A percentile compares a stretch with the other conserved stretches of the same genome.
phyloP scores from a whole-genome alignment of 2,329 filamentous ascomycete species.

The Beauveria scarabaeidicola region DNA sequence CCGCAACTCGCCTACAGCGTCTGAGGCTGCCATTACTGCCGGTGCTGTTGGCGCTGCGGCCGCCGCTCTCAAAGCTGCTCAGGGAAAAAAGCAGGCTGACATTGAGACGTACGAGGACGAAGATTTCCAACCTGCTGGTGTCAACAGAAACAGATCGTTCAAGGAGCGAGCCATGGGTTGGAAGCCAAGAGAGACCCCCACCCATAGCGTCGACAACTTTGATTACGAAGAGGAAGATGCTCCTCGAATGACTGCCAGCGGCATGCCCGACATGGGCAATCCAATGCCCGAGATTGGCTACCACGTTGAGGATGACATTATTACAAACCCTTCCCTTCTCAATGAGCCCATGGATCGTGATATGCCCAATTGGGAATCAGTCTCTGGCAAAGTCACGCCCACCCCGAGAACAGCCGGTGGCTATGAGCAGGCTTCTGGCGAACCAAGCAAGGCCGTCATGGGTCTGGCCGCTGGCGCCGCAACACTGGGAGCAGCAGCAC shows the following conservation, averaged over 20 bases:
- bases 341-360: constrained; percentile 56
- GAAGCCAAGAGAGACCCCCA: constrained; percentile 45
- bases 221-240: constrained; percentile 36
- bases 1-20: constrained; percentile 45
- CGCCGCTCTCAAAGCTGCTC: constrained; percentile 41
- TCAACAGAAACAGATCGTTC: constrained; percentile 54
- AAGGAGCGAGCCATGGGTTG: constrained; percentile 54
- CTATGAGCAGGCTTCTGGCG: constrained; percentile 18
- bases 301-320: constrained; percentile 52
- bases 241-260: constrained; percentile 57
- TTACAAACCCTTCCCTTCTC: constrained; percentile 78
- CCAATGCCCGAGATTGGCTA: constrained; percentile 74
- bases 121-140: constrained; percentile 40
- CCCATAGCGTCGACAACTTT: constrained; percentile 51
- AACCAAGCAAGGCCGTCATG: constrained; percentile 29
- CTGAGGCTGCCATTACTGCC: constrained; percentile 49
- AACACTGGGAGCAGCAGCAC: constrained; percentile 40
- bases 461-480: constrained; percentile 47
- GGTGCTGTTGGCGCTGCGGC: constrained; percentile 47
- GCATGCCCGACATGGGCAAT: constrained; percentile 58
- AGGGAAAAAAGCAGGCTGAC: constrained; percentile 35
- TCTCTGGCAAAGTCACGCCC: constrained; percentile 49
- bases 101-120: constrained; percentile 26
- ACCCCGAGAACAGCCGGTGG: constrained; percentile 23
- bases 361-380: constrained; percentile 32